Conservation (phyloP, 805 yeast species). For the Ogataea paradorogensis region DNA sequence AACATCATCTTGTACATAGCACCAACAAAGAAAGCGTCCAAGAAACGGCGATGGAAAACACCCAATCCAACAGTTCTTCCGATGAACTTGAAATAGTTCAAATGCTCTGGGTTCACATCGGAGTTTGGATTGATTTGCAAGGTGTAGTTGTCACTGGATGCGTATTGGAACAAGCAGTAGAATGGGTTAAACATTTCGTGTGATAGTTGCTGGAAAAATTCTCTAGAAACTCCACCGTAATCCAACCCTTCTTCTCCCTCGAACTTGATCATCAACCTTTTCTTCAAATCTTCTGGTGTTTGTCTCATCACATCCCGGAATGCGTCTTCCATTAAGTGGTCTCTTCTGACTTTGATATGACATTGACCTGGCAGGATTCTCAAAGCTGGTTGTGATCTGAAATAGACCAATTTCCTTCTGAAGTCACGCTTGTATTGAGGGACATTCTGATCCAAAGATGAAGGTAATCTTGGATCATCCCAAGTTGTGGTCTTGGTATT, state of each 20-base stretch:
- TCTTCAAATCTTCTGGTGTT: constrained; percentile 96
- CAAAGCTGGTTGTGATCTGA: constrained; percentile 97
- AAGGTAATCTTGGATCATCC: constrained; percentile 99
- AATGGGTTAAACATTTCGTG: constrained; percentile 99
- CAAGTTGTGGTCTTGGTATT: constrained; percentile 98
- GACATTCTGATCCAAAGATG: constrained; percentile 94
- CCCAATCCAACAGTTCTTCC: constrained; percentile 98
- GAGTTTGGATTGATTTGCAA: constrained; percentile 97
- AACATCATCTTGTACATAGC: constrained; percentile 98
- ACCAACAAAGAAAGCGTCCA: constrained; percentile 98
- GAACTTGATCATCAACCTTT: constrained; percentile 95
- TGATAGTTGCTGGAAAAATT: constrained; percentile 91
- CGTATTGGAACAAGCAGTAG: constrained; percentile 94
- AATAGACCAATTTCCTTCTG: constrained; percentile 94
- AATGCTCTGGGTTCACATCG: constrained; percentile 95
- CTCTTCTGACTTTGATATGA: constrained; percentile 95
- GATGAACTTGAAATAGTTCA: constrained; percentile 95
- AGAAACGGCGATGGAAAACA: constrained; percentile 95
- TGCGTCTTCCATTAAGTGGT: constrained; percentile 94
- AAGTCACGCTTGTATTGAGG: constrained; percentile 99
- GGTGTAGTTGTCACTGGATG: constrained; percentile 97
- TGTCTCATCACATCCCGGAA: constrained; percentile 99
- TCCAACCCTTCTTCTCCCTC: constrained; percentile 99
- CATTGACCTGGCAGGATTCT: constrained; percentile 98
- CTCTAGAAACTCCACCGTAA: constrained; percentile 99